Conservation (phyloP, 208 protist species). For the Trichomonas gallinae region DNA sequence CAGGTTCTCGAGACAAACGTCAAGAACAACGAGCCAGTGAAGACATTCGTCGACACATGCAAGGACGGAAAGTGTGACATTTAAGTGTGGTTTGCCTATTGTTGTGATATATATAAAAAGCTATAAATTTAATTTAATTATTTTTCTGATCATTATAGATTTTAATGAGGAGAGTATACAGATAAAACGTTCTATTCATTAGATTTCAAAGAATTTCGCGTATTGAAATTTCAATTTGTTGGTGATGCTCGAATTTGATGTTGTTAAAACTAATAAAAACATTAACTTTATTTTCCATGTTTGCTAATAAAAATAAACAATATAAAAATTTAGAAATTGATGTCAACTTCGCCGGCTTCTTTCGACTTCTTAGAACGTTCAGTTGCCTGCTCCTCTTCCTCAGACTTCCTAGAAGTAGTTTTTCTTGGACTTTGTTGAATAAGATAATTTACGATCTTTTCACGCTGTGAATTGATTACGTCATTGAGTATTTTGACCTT, state of each 20-base stretch:
- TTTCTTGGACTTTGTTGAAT: neutral
- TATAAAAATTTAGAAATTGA: neutral
- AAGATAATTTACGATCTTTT: neutral
- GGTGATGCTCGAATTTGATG: too few relatives aligned
- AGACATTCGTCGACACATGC: neutral
- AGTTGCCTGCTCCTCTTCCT: neutral
- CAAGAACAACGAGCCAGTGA: neutral
- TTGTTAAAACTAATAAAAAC: too few relatives aligned
- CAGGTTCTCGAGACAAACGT: neutral
- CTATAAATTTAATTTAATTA: neutral
- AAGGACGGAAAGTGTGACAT: neutral
- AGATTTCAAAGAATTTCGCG: too few relatives aligned
- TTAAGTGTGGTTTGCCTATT: neutral
- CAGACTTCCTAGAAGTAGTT: neutral
- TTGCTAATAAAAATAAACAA: neutral
- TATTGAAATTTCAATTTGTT: too few relatives aligned
- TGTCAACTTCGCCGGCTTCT: neutral
- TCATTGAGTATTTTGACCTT: neutral
- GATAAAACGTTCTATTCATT: too few relatives aligned
- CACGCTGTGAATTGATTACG: neutral
- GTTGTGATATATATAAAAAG: neutral
- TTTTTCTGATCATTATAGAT: neutral
- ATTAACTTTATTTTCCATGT: too few relatives aligned
- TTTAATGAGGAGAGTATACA: too few relatives aligned
- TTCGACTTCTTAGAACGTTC: neutral